Evolutionary conservation across 805 yeast species (phyloP), one percentile per base, ranked within the genome.

Genomic region (Schwanniomyces sp.): DNA sequence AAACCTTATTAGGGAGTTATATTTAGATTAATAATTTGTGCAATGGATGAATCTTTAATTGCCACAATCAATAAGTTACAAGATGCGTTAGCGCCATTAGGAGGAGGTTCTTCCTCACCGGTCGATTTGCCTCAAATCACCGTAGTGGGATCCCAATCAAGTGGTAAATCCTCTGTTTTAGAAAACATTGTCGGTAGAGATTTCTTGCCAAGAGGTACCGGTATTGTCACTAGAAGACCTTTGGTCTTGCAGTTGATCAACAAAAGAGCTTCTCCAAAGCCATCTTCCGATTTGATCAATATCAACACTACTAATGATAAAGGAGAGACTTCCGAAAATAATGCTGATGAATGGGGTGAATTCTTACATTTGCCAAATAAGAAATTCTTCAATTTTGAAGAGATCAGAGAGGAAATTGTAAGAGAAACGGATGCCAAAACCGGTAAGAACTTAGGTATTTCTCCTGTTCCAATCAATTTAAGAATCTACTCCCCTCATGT

Each of bases 31-130:
- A 32, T 14, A 32, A 14, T n/a, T 25, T 21, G 24, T 30, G 51
- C 51, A 25, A 87, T 87, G 94, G 94, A 87, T 69, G 89, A 85
- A 67, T 69, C 82, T 24, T 78, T 87, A 55, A 90, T 90, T 59
- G 82, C 87, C 45, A 87, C 95, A 18, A 92, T 90, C 63, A 90
- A 90, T 75, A 88, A 88, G 66, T 80, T 89, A 48, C 95, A 91
- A 72, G 98, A 92, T 66, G 99, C 96, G n/a, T 80, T 94, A 63
- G 96, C 97, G 26, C 96, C 97, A 9, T 78, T 92, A 39, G 98
- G 97, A 21, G 91, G 91, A 26, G 94, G 95, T 24, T 81, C 95
- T 8, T 71, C 81, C 37, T 86, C 94, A n/a, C 95, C 96, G 11
- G 90, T 90, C 45, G 96, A 90, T 67, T 76, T 90, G 55, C 96